Base-by-base conservation (phyloP, 192 early-diverging fungal genomes). In the Podila horticola region DNA sequence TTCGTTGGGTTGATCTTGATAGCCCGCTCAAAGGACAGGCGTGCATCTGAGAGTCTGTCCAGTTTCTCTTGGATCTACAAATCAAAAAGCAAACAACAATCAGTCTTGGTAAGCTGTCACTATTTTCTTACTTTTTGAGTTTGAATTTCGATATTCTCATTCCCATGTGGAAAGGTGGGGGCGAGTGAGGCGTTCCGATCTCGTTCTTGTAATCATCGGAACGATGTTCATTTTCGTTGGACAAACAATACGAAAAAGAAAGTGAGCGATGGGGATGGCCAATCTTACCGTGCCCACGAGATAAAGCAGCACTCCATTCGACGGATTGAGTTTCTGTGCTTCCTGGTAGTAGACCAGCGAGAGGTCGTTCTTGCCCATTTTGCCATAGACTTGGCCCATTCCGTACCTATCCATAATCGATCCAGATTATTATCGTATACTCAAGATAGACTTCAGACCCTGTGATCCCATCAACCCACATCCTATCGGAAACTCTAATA, bases 321-420 rank as follows among this genome's bases (percentile, higher is more conserved):
- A 83, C 1, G 88, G 82, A 69, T 95, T 96, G 19, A 98, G 89
- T 8, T 86, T 79, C 49, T 94, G 67, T 0, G 97, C 96, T 1
- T 87, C 85, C 58, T 85, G 82, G 75, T 91, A 95, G 74, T 95
- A 89, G 59, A 90, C 91, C 65, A 92, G 91, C 8, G 96, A 92
- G 49, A 90, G 65, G 50, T 92, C 85, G 26, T 84, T 84, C 71
- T 97, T 94, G 29, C 94, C 95, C 62, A 93, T 87, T 11, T 90
- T 86, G 65, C 88, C 79, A 69, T 91, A 94, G 49, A 93, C 81
- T 64, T 88, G 77, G 2, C 93, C 96, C 69, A 98, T 73, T 5
- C 96, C 96, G 70, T 88, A 95, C 86, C 93, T 94, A 82, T 26
- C 36, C 31, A 58, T 61, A 36, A 48, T 41, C 38, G 15, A 15